Evolutionary conservation across 1,284 basidiomycete genomes (phyloP), one percentile per base, ranked within the genome.

Genomic region (Rhodotorula glutinis): DNA sequence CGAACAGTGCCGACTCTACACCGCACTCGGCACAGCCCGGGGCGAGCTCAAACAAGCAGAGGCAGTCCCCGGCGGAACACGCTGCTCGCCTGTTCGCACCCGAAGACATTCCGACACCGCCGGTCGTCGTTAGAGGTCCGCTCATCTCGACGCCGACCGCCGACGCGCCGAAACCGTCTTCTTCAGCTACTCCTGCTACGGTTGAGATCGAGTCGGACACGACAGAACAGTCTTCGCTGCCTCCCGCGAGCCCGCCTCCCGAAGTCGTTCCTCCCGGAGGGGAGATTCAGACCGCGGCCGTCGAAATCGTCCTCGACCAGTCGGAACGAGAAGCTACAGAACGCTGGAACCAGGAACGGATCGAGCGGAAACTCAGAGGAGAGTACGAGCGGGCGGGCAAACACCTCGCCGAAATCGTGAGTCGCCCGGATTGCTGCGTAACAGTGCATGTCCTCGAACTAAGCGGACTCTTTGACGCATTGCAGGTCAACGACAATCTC

Each of bases 341-440:
- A 55, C 81, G 84, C 79, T 89, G 86, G 88, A 87, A 89, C 75
- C 84, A 87, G 75, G 83, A 84, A 63, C 85, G 88, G 62, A 82
- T 88, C 25, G 83, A 85, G 58, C 82, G 86, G 62, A 85, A 84
- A 73, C 79, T 92, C 61, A 81, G 82, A 57, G 89, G 88, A 21
- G 88, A 92, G 75, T 90, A 91, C 75, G 87, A 92, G 80, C 85
- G 85, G 43, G 85, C 86, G 11, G 83, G 88, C 25, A 75, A 85
- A 56, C 84, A 87, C 69, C 81, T 92, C 25, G 83, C 85, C 2
- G 85, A 90, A 75, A 80, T 92, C 60, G 90, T 91, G 68, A 76
- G 85, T 82, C 25, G 11, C 27, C 16, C 13, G 16, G n/a, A 16
- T 8, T 54, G 3, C 11, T 8, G 23, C 7, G 19, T 23, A 49